Evolutionary conservation across 78 protist genomes (phyloP).

Genomic region (Protostelium mycophagum): DNA sequence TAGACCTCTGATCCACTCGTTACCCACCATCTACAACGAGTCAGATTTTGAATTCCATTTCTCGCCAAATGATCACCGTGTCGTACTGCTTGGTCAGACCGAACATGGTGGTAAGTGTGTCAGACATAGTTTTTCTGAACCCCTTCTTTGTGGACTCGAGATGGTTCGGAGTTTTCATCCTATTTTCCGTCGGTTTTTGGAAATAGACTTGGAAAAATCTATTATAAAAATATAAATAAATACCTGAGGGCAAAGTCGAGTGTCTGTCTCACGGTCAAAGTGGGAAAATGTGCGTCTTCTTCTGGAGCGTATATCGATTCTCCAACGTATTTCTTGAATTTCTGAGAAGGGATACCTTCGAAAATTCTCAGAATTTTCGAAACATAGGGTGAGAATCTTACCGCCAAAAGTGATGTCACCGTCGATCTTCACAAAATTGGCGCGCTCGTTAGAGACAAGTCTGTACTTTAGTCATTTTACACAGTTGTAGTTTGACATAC

Average conservation of each 20-base stretch:
- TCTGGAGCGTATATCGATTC: slow-evolving; percentile 56
- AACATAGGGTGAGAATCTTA: neutral
- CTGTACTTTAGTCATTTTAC: too few relatives aligned
- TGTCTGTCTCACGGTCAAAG: slow-evolving; percentile 43
- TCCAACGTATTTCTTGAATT: slow-evolving; percentile 25
- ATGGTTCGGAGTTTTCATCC: slow-evolving; percentile 21
- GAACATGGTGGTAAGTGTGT: slow-evolving; percentile 17
- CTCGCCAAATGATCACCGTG: slow-evolving; percentile 5
- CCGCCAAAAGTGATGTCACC: slow-evolving; percentile 43
- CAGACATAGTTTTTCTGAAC: slow-evolving; percentile 7
- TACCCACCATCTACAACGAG: slow-evolving; percentile 42
- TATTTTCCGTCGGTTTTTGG: too few relatives aligned
- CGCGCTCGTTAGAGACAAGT: slow-evolving; percentile 33
- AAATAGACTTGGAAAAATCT: too few relatives aligned
- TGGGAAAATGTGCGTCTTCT: slow-evolving; percentile 52
- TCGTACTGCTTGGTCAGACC: slow-evolving; percentile 19
- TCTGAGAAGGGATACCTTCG: slow-evolving; percentile 5
- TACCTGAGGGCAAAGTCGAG: slow-evolving; percentile 47
- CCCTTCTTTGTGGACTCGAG: slow-evolving; percentile 8
- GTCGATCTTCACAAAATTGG: slow-evolving; percentile 12
- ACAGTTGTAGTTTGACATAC: too few relatives aligned
- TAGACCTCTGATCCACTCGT: slow-evolving; percentile 42
- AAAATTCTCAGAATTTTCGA: neutral
- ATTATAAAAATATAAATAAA: too few relatives aligned
- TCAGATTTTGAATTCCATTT: neutral